Conservation (phyloP, 768 basidiomycete genomes). For the Russula earlei region DNA sequence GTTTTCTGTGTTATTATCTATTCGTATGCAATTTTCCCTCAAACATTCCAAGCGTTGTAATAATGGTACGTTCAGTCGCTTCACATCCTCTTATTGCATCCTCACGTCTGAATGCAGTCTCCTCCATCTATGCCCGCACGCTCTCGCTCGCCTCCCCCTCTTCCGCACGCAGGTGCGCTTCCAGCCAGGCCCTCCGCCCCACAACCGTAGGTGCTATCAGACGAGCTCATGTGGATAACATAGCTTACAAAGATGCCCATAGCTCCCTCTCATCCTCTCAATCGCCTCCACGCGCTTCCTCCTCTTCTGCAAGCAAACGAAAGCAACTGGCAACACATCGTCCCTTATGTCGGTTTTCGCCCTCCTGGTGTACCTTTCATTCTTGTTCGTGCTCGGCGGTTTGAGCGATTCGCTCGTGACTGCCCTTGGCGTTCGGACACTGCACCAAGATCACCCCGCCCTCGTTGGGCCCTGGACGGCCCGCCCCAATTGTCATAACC, state of each 20-base stretch:
- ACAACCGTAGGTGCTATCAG: conserved; percentile 2
- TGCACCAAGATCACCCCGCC: not conserved
- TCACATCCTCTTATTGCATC: not conserved
- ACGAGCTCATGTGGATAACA: not conserved
- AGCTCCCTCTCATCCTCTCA: not conserved
- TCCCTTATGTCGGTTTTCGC: not conserved
- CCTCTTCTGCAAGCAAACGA: not conserved
- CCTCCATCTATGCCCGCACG: conserved; percentile 7
- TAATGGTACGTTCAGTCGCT: conserved; percentile 3
- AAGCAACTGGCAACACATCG: conserved; percentile 1
- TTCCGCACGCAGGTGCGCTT: not conserved
- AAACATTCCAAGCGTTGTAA: not conserved
- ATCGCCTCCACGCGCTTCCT: conserved; percentile 1
- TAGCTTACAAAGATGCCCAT: not conserved
- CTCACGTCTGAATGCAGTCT: not conserved
- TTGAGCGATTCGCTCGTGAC: not conserved
- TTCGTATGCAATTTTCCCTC: conserved; percentile 1
- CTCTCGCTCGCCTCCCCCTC: conserved; percentile 1
- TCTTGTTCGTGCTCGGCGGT: conserved; percentile 11
- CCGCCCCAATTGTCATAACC: not conserved
- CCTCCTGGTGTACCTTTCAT: not conserved
- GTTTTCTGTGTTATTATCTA: not conserved
- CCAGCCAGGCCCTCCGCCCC: not conserved
- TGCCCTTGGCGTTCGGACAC: not conserved
- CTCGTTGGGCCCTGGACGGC: not conserved